Base-by-base conservation (phyloP, 306 rosid genomes). In the Carpinus fangiana region DNA sequence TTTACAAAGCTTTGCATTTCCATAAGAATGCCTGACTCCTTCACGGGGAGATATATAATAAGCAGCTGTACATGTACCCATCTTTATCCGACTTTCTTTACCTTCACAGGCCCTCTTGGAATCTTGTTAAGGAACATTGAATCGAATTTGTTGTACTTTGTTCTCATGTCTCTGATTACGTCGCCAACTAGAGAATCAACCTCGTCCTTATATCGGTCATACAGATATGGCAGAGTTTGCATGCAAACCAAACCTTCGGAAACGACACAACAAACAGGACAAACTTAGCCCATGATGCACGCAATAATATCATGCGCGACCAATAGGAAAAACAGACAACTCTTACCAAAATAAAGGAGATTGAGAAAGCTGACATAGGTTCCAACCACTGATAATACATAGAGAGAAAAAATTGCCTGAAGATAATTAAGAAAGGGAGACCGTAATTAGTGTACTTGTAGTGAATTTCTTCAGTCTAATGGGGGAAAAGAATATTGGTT, bases 61-160 rank as follows among this genome's bases (percentile, higher is more conserved):
- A 60, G 50, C 46, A 31, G 78, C 28, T 20, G 20, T 62, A 7
- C 12, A 18, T 20, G 20, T 62, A 7, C 12, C 41, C 51, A 26
- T 54, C 52, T 79, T 86, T 75, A 93, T 80, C 83, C 76, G 74
- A 7, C 36, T 82, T 91, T 90, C 89, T 87, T 90, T 20, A 84
- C 93, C 65, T 91, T 87, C 61, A 85, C 81, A 10, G 97, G 88
- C 34, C 93, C 97, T 86, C 96, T 87, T 18, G 98, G 98, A 74
- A 91, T 90, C 82, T 85, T 90, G 84, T 83, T 89, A 87, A 91
- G 90, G 69, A 86, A 87, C 73, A 78, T 87, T 59, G 83, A 83
- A 23, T 89, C 92, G 51, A 91, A 74, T 70, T 26, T 74, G 72
- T 73, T 72, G 66, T 88, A 91, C 3, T 78, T 83, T 80, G 43